These are phyloP conservation scores for Priceomyces haplophilus DNA, from an alignment of 805 yeast genomes.

Conservation along the genomic window DNA sequence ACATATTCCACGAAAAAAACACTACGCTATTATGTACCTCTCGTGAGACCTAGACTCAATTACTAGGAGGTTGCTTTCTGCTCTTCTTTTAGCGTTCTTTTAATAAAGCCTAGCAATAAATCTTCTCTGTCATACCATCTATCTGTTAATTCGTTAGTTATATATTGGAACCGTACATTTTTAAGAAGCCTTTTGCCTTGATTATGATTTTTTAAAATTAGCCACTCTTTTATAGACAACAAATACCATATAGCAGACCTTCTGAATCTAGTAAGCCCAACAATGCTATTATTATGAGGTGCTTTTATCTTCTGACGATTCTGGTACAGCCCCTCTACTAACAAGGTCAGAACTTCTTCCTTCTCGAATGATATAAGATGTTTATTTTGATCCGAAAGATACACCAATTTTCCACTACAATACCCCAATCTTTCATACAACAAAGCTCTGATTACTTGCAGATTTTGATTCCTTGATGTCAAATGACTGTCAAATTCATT, in stretches of 20 bases:
- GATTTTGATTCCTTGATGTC: conserved; percentile 36
- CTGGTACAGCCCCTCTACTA: conserved; percentile 31
- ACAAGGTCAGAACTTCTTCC: conserved; percentile 2
- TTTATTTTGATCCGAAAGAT: conserved; percentile 19
- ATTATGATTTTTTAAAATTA: conserved; percentile 21
- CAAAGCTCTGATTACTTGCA: conserved; percentile 45
- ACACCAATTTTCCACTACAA: conserved; percentile 46
- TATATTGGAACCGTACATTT: conserved; percentile 25
- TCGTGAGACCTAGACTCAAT: too few relatives aligned
- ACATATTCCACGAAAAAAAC: too few relatives aligned
- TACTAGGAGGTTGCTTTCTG: neutral
- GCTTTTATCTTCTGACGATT: conserved; percentile 35
- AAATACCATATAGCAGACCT: conserved; percentile 77
- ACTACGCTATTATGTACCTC: too few relatives aligned
- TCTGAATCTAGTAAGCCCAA: conserved; percentile 58
- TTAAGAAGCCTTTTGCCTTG: conserved; percentile 26
- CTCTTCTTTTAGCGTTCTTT: conserved; percentile 7
- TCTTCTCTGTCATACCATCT: conserved; percentile 36
- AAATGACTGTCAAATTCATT: conserved; percentile 44
- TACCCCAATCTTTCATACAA: conserved; percentile 41
- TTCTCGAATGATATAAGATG: conserved; percentile 24
- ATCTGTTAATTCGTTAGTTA: conserved; percentile 13
- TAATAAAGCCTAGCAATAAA: conserved; percentile 24
- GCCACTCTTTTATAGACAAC: conserved; percentile 72
- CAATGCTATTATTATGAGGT: conserved; percentile 38